Conservation (phyloP, 179 eudicot genomes). For the Heliamphora ciliata region DNA sequence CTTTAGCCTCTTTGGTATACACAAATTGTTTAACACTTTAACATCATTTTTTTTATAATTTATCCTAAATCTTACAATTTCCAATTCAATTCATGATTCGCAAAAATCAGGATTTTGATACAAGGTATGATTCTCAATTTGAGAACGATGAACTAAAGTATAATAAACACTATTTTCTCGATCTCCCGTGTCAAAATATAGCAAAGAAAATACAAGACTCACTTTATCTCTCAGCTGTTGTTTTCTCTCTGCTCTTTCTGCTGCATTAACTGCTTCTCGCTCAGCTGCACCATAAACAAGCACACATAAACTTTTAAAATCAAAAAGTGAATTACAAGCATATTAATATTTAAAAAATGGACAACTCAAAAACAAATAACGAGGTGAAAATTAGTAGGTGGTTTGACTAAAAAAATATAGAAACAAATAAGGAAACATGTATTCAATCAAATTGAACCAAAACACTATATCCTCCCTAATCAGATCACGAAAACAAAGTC, state of each 20-base stretch:
- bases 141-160: not conserved
- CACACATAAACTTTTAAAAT: not conserved
- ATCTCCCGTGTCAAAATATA: not conserved
- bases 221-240: slow-evolving; percentile 77
- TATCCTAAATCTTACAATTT: too few relatives aligned
- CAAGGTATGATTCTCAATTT: too few relatives aligned
- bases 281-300: slow-evolving; percentile 56
- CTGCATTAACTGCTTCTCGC: slow-evolving; percentile 65
- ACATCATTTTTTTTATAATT: too few relatives aligned
- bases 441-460: not conserved
- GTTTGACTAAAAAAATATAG: slow-evolving; percentile 24
- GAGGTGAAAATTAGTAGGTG: slow-evolving; percentile 26
- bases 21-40: too few relatives aligned
- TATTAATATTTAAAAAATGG: not conserved
- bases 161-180: not conserved
- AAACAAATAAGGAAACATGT: not conserved
- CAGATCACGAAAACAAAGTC: not conserved
- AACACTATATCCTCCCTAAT: slow-evolving; percentile 1
- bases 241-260: slow-evolving; percentile 23
- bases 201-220: slow-evolving; percentile 20
- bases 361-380: not conserved
- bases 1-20: too few relatives aligned
- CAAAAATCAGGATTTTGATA: too few relatives aligned
- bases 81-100: too few relatives aligned
- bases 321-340: not conserved